Conservation (phyloP, 495 filamentous ascomycete species). For the Xanthoparmelia taractica region DNA sequence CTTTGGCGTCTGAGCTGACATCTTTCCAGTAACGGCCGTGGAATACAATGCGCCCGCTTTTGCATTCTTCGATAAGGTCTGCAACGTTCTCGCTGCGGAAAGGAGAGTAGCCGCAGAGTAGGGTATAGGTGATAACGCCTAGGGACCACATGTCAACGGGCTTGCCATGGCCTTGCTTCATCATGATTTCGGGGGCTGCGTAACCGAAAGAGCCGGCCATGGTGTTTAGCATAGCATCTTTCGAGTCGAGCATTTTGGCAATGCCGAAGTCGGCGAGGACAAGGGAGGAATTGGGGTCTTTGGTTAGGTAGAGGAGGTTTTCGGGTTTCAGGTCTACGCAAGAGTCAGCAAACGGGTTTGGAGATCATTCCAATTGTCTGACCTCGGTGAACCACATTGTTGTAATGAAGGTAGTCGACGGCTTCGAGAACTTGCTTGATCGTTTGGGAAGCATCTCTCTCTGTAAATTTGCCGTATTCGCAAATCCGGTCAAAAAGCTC, state of each 20-base stretch:
- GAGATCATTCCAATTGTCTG: conserved; percentile 19
- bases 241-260: conserved; percentile 91
- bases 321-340: conserved; percentile 89
- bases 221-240: conserved; percentile 85
- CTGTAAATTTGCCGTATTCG: conserved; percentile 96
- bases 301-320: conserved; percentile 89
- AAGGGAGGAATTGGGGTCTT: conserved; percentile 65
- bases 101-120: conserved; percentile 98
- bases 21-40: conserved; percentile 98
- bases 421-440: conserved; percentile 92
- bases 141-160: conserved; percentile 99
- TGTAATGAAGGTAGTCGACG: conserved; percentile 88
- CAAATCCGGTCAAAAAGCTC: conserved; percentile 98
- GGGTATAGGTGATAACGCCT: conserved; percentile 96
- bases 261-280: conserved; percentile 98
- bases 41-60: conserved; percentile 82
- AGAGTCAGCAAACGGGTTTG: not conserved
- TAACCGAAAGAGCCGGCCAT: conserved; percentile 99
- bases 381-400: conserved; percentile 97
- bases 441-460: conserved; percentile 95
- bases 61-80: conserved; percentile 94
- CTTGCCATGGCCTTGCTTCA: conserved; percentile 94
- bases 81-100: conserved; percentile 91
- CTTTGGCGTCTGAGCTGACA: conserved; percentile 90
- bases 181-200: conserved; percentile 95